Evolutionary conservation across 768 basidiomycete species (phyloP).

Genomic region (Favolaschia claudopus): DNA sequence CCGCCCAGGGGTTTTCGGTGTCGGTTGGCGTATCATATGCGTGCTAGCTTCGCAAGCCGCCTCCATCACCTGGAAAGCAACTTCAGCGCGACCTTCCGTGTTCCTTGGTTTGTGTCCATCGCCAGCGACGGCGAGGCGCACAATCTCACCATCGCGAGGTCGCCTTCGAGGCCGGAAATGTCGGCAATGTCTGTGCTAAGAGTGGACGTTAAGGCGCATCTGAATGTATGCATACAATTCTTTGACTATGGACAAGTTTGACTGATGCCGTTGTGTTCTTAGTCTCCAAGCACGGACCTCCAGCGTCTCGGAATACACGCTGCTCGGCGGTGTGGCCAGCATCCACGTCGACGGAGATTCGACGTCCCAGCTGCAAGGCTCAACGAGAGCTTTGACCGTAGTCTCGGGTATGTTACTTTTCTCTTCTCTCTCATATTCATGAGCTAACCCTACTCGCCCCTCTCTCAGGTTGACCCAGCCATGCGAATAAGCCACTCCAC

Average conservation of each 20-base stretch:
- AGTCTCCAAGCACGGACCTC: conserved; percentile 34
- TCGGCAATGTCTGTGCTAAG: conserved; percentile 39
- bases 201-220: conserved; percentile 31
- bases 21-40: no score
- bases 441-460: no score
- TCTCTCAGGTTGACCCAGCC: conserved; percentile 33
- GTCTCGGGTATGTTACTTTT: conserved; percentile 35
- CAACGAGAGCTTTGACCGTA: conserved; percentile 39
- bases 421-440: background rate
- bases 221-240: conserved; percentile 26
- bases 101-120: conserved; percentile 34
- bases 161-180: conserved; percentile 30
- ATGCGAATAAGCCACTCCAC: conserved; percentile 37
- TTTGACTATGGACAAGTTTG: no score
- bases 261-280: no score
- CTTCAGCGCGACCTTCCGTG: conserved; percentile 37
- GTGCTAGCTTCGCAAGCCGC: no score
- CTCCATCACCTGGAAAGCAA: conserved; percentile 27
- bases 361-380: conserved; percentile 35
- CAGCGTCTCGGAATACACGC: conserved; percentile 36
- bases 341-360: conserved; percentile 37
- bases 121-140: conserved; percentile 35
- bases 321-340: conserved; percentile 33
- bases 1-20: no score
- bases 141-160: conserved; percentile 37